Base-by-base conservation (phyloP, 78 protist species). In the Dictyostelium capitatum region DNA sequence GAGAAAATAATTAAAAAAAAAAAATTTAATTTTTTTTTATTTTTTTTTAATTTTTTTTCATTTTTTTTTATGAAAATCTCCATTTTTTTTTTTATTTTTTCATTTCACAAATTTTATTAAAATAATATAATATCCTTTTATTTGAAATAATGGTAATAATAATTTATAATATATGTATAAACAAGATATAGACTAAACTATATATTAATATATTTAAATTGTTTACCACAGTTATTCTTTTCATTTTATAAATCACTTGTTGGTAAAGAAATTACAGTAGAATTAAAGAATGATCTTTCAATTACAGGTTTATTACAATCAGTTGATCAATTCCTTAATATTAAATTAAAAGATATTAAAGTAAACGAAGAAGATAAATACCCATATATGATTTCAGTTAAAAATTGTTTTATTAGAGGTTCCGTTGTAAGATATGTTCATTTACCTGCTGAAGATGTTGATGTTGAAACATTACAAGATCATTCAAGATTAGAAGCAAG, bases 341-440 rank as follows among this genome's bases (percentile, higher is more conserved):
- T 98, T 30, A 98, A 98, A 64, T 82, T 98, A 50, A 69, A 83
- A 5, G 89, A 97, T 70, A 83, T 98, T 20, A 30, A 67, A 20
- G 98, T 98, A 47, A 95, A 70, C 6, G 98, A 98, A 67, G 51
- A 46, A 20, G 96, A 93, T 9, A 95, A 95, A 50, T 97, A 95
- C 41, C 99, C 99, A 7, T 98, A 98, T 87, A 89, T 98, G 98
- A 98, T 98, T 10, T 90, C 97, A 0, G 98, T 98, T 37, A 95
- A 94, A 56, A 97, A 93, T 89, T 98, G 99, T 85, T 98, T 99
- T 75, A 91, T 99, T 6, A 96, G 99, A 20, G 99, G 99, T 4
- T 97, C 98, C 5, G 98, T 97, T 1, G 97, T 99, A 19, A 94
- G 99, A 15, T 99, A 98, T 87, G 94, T 98, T 6, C 98, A 96